Percentiles rank a stretch among this genome's conserved stretches.
Evolutionary conservation across 2,329 filamentous ascomycete species (phyloP).

Genomic region (Talaromyces funiculosus): DNA sequence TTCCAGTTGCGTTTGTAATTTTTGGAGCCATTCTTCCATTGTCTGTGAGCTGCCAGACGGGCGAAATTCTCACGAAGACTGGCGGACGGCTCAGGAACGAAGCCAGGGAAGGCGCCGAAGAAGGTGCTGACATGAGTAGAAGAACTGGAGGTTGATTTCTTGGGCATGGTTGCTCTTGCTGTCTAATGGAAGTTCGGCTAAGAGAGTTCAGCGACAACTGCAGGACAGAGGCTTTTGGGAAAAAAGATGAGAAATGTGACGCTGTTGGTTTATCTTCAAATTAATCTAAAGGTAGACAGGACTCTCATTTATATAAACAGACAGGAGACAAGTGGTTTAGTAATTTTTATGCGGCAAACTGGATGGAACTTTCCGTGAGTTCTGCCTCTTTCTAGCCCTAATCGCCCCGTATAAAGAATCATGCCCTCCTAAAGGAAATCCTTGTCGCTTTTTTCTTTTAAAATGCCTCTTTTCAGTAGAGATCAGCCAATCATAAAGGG

Average conservation of each 20-base stretch:
- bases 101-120: constrained; percentile 17
- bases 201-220: neutral
- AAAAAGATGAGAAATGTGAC: neutral
- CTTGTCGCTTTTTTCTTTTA: neutral
- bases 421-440: neutral
- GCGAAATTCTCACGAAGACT: constrained; percentile 20
- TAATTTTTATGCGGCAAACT: neutral
- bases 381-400: neutral
- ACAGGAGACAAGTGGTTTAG: neutral
- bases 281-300: neutral
- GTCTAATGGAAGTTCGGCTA: neutral
- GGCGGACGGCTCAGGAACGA: constrained; percentile 12
- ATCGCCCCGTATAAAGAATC: neutral
- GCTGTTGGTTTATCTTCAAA: neutral
- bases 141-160: neutral
- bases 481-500: neutral
- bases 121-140: neutral
- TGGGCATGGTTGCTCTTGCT: neutral
- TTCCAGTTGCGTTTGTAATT: constrained; percentile 21
- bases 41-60: constrained; percentile 15
- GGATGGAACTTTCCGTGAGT: neutral
- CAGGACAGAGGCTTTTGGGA: too few relatives aligned
- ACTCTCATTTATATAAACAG: neutral
- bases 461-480: too few relatives aligned
- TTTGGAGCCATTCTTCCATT: constrained; percentile 21